phyloP scores from a whole-genome alignment of 768 basidiomycete genomes.

The Boletus sensibilis region DNA sequence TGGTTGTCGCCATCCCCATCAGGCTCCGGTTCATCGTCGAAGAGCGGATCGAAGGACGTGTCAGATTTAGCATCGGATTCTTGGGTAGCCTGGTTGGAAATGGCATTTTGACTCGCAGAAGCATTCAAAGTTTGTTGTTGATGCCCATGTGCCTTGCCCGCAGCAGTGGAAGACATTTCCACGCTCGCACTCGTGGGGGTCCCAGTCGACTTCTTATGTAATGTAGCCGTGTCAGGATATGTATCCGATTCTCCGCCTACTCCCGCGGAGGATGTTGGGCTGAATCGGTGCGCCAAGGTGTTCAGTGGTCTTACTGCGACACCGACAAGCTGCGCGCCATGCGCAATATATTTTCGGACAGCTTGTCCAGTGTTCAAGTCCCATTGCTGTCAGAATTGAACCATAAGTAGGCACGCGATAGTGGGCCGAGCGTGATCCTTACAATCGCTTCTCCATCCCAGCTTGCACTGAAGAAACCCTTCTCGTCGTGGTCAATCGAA shows the following conservation, averaged over 20 bases:
- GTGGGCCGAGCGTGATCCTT: slow-evolving; percentile 32
- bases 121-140: slow-evolving; percentile 14
- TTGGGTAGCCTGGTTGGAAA: slow-evolving; percentile 26
- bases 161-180: slow-evolving; percentile 21
- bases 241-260: slow-evolving; percentile 20
- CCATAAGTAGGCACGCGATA: slow-evolving; percentile 6
- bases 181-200: slow-evolving; percentile 19
- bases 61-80: slow-evolving; percentile 72
- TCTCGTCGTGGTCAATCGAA: slow-evolving; percentile 76
- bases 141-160: slow-evolving; percentile 20
- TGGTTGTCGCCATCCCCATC: slow-evolving; percentile 43
- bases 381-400: slow-evolving; percentile 77
- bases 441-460: slow-evolving; percentile 93
- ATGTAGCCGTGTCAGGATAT: slow-evolving; percentile 14
- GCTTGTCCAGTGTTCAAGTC: slow-evolving; percentile 89
- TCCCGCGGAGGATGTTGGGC: slow-evolving; percentile 28
- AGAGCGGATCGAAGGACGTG: slow-evolving; percentile 82
- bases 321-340: slow-evolving; percentile 81
- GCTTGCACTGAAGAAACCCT: slow-evolving; percentile 83
- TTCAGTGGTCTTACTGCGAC: slow-evolving; percentile 71
- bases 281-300: slow-evolving; percentile 35
- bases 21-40: slow-evolving; percentile 79
- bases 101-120: slow-evolving; percentile 26
- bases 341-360: slow-evolving; percentile 73
- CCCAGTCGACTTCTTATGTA: slow-evolving; percentile 13